Conservation (phyloP, 2,329 filamentous ascomycete species). For the Talaromyces sp. region DNA sequence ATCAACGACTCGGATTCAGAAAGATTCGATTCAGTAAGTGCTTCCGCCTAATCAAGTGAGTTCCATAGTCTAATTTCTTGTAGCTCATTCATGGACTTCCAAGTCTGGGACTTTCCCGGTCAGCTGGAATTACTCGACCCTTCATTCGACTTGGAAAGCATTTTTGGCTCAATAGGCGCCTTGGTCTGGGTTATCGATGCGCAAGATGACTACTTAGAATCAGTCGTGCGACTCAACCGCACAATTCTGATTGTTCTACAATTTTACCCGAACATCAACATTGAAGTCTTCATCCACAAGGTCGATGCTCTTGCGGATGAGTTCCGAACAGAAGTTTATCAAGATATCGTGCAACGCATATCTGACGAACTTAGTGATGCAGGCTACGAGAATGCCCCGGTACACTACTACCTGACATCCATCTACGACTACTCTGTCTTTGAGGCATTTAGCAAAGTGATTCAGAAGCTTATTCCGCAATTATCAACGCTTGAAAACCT, state of each 20-base stretch:
- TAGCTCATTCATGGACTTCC: constrained; percentile 98
- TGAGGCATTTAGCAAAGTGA: constrained; percentile 96
- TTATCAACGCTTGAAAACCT: constrained; percentile 89
- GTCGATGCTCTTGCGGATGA: constrained; percentile 97
- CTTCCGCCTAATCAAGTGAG: neutral
- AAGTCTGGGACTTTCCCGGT: constrained; percentile 95
- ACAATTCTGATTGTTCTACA: constrained; percentile 88
- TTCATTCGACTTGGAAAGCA: constrained; percentile 83
- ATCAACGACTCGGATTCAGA: constrained; percentile 89
- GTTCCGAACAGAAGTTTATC: constrained; percentile 91
- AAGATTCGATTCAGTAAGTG: constrained; percentile 87
- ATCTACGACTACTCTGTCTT: constrained; percentile 99
- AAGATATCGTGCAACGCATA: constrained; percentile 93
- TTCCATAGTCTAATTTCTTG: constrained; percentile 12
- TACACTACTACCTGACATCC: constrained; percentile 92
- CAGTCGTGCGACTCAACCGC: constrained; percentile 77
- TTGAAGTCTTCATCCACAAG: constrained; percentile 99
- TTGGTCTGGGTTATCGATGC: constrained; percentile 98
- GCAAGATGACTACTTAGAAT: constrained; percentile 94
- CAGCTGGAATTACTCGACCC: constrained; percentile 91
- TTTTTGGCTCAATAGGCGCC: constrained; percentile 90
- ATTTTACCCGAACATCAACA: constrained; percentile 87
- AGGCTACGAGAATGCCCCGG: constrained; percentile 86
- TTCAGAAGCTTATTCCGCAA: constrained; percentile 93
- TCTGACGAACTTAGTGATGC: constrained; percentile 93